Evolutionary conservation across 768 basidiomycete genomes (phyloP), one percentile per base, ranked within the genome.

Genomic region (Ramaria sp.): DNA sequence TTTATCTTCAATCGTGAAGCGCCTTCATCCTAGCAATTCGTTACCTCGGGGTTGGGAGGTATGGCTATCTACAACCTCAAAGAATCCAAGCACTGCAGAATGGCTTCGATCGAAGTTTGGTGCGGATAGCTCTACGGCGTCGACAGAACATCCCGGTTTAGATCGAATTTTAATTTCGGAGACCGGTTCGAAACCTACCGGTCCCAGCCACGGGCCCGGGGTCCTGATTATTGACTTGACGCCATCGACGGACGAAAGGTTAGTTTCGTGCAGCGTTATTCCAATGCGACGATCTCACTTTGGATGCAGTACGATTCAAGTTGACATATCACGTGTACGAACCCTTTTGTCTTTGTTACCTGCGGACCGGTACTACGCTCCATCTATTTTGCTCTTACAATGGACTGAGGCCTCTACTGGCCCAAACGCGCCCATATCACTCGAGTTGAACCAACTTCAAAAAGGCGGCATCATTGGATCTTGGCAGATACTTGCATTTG

Each of bases 81-180:
- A 82, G 57, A 81, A 75, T 61, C 86, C 88, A 62, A 80, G 78
- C 19, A 89, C 87, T 7, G 86, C 86, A 3, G 87, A 88, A 39
- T 90, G 88, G 88, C 63, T 89, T 42, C 82, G 88, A 63, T 75
- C 75, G 61, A 91, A 91, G 67, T 88, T 90, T 59, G 75, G 83
- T 60, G 75, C 88, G 10, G 30, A 39, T n/a, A 17, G 11, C 24
- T 30, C 48, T 13, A 30, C 22, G 4, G 12, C 13, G 22, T 30
- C 48, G 1, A 49, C 48, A 19, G 45, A 27, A 46, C 19, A 20
- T 46, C 45, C 45, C 7, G 48, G 48, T 4, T 49, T 49, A 15
- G 12, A 83, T 84, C 0, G 66, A 71, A 6, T 83, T 83, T 2
- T 86, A 58, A 66, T 66, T 6, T 69, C 84, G 4, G 86, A 86